Evolutionary conservation across 176 grass and related monocot species (phyloP).

Genomic region (Juncus effusus): DNA sequence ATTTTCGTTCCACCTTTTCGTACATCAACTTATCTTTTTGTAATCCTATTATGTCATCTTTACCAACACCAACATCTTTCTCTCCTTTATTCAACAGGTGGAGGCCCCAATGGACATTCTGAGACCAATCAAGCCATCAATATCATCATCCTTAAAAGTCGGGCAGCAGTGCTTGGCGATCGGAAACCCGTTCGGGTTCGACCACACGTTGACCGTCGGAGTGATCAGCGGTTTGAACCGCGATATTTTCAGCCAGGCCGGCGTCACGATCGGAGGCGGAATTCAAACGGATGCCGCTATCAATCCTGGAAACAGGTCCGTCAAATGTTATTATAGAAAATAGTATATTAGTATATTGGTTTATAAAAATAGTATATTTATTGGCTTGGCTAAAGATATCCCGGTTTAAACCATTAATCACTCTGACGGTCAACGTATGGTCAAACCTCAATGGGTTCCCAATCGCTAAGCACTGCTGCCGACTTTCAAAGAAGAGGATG

Average conservation of each 20-base stretch:
- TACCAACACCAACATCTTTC: too few relatives aligned
- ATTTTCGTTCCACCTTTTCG: too few relatives aligned
- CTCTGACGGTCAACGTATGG: conserved; percentile 83
- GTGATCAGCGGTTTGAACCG: conserved; percentile 94
- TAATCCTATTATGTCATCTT: too few relatives aligned
- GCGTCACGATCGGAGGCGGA: conserved; percentile 91
- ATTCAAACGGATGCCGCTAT: conserved; percentile 98
- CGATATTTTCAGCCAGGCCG: conserved; percentile 92
- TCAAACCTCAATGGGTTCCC: conserved; percentile 98
- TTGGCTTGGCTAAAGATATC: conserved; percentile 89
- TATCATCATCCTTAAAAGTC: conserved; percentile 79
- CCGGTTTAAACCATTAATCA: conserved; percentile 91
- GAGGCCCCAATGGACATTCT: conserved; percentile 71
- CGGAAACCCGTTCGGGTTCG: conserved; percentile 97
- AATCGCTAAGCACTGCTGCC: conserved; percentile 91
- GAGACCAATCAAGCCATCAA: conserved; percentile 75
- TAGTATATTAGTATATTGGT: background rate
- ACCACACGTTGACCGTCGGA: conserved; percentile 87
- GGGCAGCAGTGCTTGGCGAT: conserved; percentile 96
- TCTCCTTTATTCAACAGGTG: too few relatives aligned
- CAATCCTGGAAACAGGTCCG: conserved; percentile 92
- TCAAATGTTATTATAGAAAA: background rate
- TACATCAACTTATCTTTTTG: too few relatives aligned
- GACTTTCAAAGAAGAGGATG: too few relatives aligned
- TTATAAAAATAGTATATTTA: too few relatives aligned